Evolutionary conservation across 345 rosid species (phyloP), one percentile per base, ranked within the genome.

Genomic region (Hypericum perforatum): DNA sequence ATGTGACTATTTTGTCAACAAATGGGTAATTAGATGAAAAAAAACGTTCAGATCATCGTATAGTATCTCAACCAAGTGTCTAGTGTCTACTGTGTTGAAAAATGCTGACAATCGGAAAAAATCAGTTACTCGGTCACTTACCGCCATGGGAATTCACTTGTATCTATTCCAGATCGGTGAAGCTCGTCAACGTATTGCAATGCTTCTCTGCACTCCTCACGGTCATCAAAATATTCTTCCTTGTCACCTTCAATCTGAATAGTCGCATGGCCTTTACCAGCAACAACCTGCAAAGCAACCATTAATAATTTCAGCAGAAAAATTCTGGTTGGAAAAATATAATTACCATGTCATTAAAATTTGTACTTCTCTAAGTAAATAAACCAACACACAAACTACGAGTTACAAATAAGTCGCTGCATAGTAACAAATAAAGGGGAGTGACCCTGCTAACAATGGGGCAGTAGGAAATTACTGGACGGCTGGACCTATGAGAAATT

Each of bases 121-220:
- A 14, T 16, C 45, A 44, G 36, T 9, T 68, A 51, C 8, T 38
- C 13, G 9, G 56, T 49, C 47, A 75, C 76, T 73, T 74, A 92
- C 98, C 94, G 74, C 98, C 98, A 92, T 16, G 98, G 96, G 60
- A 92, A 82, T 77, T 92, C 98, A 63, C 95, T 87, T 0, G 95
- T 85, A 73, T 85, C 98, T 61, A 92, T 92, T 70, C 98, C 98
- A 52, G 96, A 86, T 80, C 64, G 92, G 67, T 92, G 98, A 63
- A 88, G 95, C 71, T 88, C 95, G 51, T 87, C 98, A 45, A 85
- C 98, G 49, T 79, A 80, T 61, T 87, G 95, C 75, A 83, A 75
- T 69, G 98, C 96, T 73, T 88, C 96, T 49, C 90, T 72, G 47
- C 98, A 85, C 69, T 85, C 96, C 56, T 87, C 94, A 43, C 95